Percentiles rank a stretch among this genome's conserved stretches.
phyloP scores from a whole-genome alignment of 768 basidiomycete genomes.

The Naganishia friedmannii region DNA sequence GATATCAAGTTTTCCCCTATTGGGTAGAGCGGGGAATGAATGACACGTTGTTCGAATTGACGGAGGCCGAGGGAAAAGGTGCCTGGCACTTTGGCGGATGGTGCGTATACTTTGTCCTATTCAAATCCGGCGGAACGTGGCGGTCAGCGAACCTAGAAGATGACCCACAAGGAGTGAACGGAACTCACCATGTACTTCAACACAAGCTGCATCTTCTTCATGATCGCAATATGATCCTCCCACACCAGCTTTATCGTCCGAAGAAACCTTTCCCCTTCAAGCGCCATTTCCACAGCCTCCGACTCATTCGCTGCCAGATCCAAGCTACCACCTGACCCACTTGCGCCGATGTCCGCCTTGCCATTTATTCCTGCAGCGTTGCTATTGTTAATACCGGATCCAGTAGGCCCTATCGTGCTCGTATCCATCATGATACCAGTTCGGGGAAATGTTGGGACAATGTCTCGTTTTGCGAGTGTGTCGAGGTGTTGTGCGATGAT shows the following conservation, averaged over 20 bases:
- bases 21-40: slow-evolving; percentile 56
- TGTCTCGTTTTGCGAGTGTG: slow-evolving; percentile 67
- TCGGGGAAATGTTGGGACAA: slow-evolving; percentile 76
- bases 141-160: background rate
- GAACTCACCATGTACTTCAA: slow-evolving; percentile 88
- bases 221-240: slow-evolving; percentile 87
- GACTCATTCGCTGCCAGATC: slow-evolving; percentile 8
- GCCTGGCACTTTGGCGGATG: slow-evolving; percentile 68
- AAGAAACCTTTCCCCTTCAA: slow-evolving; percentile 79
- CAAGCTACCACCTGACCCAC: background rate
- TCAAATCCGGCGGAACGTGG: background rate
- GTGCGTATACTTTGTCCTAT: slow-evolving; percentile 87
- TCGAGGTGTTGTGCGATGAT: slow-evolving; percentile 82
- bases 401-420: background rate
- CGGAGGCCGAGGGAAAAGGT: slow-evolving; percentile 77
- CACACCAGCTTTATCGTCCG: slow-evolving; percentile 80
- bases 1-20: slow-evolving; percentile 78
- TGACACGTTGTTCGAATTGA: slow-evolving; percentile 76
- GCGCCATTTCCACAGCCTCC: slow-evolving; percentile 70
- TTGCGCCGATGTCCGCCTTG: background rate
- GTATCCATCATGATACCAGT: slow-evolving; percentile 54
- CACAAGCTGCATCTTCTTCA: slow-evolving; percentile 82
- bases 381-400: background rate
- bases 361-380: background rate
- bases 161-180: background rate